Evolutionary conservation across 140 eudicot species (phyloP).

Genomic region (Anethum foeniculum): DNA sequence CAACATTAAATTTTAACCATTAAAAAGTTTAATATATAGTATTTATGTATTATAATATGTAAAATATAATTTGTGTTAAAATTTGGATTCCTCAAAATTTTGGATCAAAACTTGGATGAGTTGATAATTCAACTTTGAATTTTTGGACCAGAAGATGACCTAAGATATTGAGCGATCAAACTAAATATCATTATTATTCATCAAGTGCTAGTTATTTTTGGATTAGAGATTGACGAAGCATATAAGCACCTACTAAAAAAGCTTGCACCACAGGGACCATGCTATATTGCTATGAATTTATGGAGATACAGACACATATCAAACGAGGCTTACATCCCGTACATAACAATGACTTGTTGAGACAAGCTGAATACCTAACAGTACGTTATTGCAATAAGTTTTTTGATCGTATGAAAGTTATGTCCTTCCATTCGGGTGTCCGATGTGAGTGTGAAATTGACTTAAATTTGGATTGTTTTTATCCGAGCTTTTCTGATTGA

Average conservation of each 20-base stretch:
- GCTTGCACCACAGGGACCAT: neutral
- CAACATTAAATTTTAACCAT: no score
- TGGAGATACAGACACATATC: neutral
- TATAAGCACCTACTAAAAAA: neutral
- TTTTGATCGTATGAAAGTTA: neutral
- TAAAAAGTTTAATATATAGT: no score
- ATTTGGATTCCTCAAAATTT: no score
- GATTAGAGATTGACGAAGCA: neutral
- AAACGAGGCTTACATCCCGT: neutral
- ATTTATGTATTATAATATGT: no score
- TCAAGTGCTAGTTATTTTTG: neutral
- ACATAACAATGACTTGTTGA: neutral
- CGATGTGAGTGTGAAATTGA: no score
- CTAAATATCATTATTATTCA: neutral
- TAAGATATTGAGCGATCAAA: no score
- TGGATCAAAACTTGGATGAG: no score
- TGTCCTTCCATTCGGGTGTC: neutral
- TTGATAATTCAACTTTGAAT: no score
- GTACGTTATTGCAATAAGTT: neutral
- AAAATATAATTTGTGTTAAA: no score
- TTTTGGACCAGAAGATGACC: no score
- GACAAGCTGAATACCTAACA: neutral
- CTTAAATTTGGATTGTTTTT: no score
- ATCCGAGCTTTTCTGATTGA: no score
- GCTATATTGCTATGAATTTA: neutral